These are phyloP conservation scores for Mortierella claussenii DNA, from an alignment of 192 early-diverging fungal species.

Conservation along the genomic window DNA sequence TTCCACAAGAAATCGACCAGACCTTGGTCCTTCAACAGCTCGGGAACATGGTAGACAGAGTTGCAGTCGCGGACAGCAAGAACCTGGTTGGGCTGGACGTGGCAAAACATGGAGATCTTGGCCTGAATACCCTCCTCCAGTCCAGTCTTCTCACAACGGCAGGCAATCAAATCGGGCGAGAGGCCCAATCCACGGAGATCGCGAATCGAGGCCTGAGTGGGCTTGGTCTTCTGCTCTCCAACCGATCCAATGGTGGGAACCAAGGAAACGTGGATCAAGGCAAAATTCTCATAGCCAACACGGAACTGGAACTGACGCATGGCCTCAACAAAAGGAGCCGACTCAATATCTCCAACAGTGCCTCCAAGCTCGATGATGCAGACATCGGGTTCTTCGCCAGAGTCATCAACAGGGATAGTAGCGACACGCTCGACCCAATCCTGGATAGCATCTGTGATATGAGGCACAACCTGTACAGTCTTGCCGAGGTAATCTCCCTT, in stretches of 20 bases:
- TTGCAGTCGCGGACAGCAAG: conserved; percentile 96
- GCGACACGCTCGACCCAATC: conserved; percentile 99
- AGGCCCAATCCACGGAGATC: conserved; percentile 95
- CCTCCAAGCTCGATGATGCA: conserved; percentile 99
- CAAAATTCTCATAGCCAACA: conserved; percentile 98
- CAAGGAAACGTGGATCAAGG: conserved; percentile 96
- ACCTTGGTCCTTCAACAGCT: conserved; percentile 89
- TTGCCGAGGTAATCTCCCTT: conserved; percentile 97
- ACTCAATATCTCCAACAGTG: conserved; percentile 99
- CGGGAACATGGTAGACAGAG: conserved; percentile 97
- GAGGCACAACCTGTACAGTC: conserved; percentile 99
- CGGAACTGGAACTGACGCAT: conserved; percentile 99
- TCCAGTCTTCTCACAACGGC: conserved; percentile 82
- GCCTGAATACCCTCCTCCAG: conserved; percentile 84
- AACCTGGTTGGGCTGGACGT: conserved; percentile 86
- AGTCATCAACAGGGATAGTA: conserved; percentile 83
- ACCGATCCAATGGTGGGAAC: conserved; percentile 97
- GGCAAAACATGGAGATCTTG: conserved; percentile 99
- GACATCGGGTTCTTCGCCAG: conserved; percentile 87
- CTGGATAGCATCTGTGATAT: conserved; percentile 97
- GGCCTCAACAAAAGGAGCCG: conserved; percentile 98
- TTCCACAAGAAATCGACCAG: conserved; percentile 84
- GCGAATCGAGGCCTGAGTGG: conserved; percentile 96
- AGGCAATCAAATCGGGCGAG: conserved; percentile 96
- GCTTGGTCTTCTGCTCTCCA: conserved; percentile 99